Percentiles rank a stretch among this genome's conserved stretches.
Conservation (phyloP, 257 asterid genomes). For the Verbena officinalis region DNA sequence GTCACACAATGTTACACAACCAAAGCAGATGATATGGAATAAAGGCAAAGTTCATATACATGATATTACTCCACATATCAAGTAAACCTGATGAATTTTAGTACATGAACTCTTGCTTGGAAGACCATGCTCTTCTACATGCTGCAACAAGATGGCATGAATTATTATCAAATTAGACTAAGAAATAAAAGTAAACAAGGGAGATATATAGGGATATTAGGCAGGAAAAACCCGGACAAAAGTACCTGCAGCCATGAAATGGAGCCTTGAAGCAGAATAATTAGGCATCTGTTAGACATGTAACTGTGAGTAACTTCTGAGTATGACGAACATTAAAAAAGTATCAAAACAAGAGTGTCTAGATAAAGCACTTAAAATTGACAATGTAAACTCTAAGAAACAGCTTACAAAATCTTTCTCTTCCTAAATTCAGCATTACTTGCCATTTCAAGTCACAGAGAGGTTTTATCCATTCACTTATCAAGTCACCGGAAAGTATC, state of each 20-base stretch:
- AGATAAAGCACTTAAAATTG: neutral
- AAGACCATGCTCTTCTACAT: slow-evolving; percentile 22
- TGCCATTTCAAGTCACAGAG: neutral
- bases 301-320: neutral
- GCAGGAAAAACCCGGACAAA: neutral
- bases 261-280: slow-evolving; percentile 23
- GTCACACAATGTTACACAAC: slow-evolving; percentile 25
- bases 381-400: neutral
- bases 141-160: slow-evolving; percentile 33
- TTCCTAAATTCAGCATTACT: neutral
- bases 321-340: too few relatives aligned
- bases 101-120: slow-evolving; percentile 22
- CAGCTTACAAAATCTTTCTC: slow-evolving; percentile 1
- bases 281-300: slow-evolving; percentile 42
- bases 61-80: slow-evolving; percentile 31
- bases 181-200: slow-evolving; percentile 9
- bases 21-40: slow-evolving; percentile 18
- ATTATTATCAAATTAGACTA: slow-evolving; percentile 14
- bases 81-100: slow-evolving; percentile 21
- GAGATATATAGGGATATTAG: neutral
- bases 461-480: slow-evolving; percentile 1
- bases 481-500: neutral
- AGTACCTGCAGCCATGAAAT: slow-evolving; percentile 32
- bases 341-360: neutral
- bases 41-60: slow-evolving; percentile 26